Conservation (phyloP, 306 rosid species). For the Coriaria nepalensis region DNA sequence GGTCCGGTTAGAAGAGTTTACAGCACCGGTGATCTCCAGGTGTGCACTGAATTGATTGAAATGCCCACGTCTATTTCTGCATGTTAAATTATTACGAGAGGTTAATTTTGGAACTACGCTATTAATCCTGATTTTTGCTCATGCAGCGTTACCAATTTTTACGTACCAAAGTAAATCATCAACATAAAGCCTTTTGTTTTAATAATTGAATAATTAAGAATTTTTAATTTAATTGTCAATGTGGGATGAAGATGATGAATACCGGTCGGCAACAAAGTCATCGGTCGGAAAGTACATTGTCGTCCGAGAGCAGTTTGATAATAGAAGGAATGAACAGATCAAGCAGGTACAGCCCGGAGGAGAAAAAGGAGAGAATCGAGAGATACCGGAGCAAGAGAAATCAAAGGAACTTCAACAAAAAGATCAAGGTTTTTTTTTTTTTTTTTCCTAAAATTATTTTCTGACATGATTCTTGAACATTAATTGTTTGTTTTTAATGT, state of each 20-base stretch:
- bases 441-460: background rate
- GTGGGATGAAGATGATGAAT: background rate
- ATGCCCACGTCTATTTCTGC: background rate
- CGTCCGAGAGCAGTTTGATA: constrained; percentile 68
- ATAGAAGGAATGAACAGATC: constrained; percentile 84
- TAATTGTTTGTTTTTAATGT: background rate
- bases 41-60: background rate
- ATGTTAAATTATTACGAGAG: background rate
- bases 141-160: too few species aligned
- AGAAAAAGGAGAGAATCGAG: constrained; percentile 73
- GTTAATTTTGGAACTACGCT: too few species aligned
- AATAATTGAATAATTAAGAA: too few species aligned
- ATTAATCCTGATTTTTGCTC: too few species aligned
- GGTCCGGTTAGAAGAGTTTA: constrained; percentile 45
- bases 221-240: background rate
- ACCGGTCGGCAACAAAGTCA: background rate
- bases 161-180: too few species aligned
- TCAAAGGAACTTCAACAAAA: constrained; percentile 84
- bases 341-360: constrained; percentile 59
- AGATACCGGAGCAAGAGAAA: constrained; percentile 71
- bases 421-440: constrained; percentile 50
- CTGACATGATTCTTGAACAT: background rate
- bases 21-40: constrained; percentile 67
- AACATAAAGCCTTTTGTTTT: too few species aligned
- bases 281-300: constrained; percentile 36